These are phyloP conservation scores for Tephrocybe sp. DNA, from an alignment of 768 basidiomycete genomes.

Conservation along the genomic window DNA sequence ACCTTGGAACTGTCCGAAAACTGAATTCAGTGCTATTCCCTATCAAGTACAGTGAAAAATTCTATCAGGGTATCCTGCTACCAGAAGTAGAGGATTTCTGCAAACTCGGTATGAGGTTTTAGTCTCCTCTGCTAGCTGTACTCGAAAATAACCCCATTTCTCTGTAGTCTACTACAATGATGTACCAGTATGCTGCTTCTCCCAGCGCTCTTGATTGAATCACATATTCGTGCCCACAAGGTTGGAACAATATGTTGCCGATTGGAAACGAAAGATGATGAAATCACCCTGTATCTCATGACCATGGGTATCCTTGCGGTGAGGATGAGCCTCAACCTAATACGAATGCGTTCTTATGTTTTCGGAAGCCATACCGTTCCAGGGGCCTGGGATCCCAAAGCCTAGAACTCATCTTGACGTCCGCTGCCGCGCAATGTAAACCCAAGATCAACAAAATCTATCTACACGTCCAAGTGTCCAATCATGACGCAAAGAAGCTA, in stretches of 20 bases:
- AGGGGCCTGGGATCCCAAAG: constrained; percentile 71
- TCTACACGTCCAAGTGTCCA: constrained; percentile 86
- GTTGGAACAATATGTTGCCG: constrained; percentile 88
- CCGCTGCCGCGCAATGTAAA: constrained; percentile 57
- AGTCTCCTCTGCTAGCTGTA: neutral
- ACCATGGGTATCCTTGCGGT: constrained; percentile 91
- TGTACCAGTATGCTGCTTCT: constrained; percentile 52
- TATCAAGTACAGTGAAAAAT: constrained; percentile 84
- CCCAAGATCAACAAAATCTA: constrained; percentile 69
- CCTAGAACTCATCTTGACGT: constrained; percentile 62
- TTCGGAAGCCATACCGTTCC: constrained; percentile 76
- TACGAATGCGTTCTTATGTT: constrained; percentile 7
- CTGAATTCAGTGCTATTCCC: constrained; percentile 80
- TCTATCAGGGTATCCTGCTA: constrained; percentile 76
- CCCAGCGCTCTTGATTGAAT: constrained; percentile 7
- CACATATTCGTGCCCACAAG: constrained; percentile 25
- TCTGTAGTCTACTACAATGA: constrained; percentile 86
- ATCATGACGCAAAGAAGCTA: constrained; percentile 71
- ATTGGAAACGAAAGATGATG: constrained; percentile 63
- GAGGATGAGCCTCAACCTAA: constrained; percentile 28
- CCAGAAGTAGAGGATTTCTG: constrained; percentile 84
- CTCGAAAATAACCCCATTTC: constrained; percentile 3
- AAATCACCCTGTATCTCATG: constrained; percentile 74
- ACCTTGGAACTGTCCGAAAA: constrained; percentile 75
- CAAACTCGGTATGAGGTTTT: constrained; percentile 66